Percentiles rank a stretch among this genome's conserved stretches.
phyloP scores from a whole-genome alignment of 768 basidiomycete species.

The Lactifluus hygrophoroides region DNA sequence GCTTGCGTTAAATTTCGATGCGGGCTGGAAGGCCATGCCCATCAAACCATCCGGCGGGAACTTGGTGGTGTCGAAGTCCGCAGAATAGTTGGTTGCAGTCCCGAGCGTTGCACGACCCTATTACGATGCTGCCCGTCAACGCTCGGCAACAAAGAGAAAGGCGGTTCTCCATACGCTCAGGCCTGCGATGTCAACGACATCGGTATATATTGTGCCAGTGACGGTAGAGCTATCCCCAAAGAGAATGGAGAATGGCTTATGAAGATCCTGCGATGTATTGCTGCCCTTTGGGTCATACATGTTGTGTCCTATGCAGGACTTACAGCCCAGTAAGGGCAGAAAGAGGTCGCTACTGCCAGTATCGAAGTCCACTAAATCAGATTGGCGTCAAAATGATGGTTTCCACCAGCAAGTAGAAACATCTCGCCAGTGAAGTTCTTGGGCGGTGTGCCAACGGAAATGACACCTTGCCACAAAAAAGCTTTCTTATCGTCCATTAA shows the following conservation, averaged over 20 bases:
- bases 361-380: constrained; percentile 32
- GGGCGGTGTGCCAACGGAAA: constrained; percentile 19
- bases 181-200: constrained; percentile 36
- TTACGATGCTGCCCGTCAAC: background rate
- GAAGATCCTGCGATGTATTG: constrained; percentile 21
- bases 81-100: constrained; percentile 34
- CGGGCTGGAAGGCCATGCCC: constrained; percentile 31
- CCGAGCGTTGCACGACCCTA: constrained; percentile 34
- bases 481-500: constrained; percentile 3
- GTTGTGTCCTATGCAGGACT: constrained; percentile 23
- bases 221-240: constrained; percentile 36
- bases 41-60: constrained; percentile 36
- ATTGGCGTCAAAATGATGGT: background rate
- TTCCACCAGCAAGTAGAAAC: background rate
- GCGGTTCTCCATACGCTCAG: constrained; percentile 11
- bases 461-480: constrained; percentile 15
- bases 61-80: constrained; percentile 22
- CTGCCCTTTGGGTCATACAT: background rate
- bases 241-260: constrained; percentile 25
- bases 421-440: constrained; percentile 7
- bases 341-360: constrained; percentile 29
- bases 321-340: constrained; percentile 29
- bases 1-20: constrained; percentile 21
- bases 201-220: constrained; percentile 34
- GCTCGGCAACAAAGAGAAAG: background rate